A percentile compares a stretch with the other conserved stretches of the same genome.
Conservation (phyloP, 2,329 filamentous ascomycete genomes). For the Sporothrix curviconia region DNA sequence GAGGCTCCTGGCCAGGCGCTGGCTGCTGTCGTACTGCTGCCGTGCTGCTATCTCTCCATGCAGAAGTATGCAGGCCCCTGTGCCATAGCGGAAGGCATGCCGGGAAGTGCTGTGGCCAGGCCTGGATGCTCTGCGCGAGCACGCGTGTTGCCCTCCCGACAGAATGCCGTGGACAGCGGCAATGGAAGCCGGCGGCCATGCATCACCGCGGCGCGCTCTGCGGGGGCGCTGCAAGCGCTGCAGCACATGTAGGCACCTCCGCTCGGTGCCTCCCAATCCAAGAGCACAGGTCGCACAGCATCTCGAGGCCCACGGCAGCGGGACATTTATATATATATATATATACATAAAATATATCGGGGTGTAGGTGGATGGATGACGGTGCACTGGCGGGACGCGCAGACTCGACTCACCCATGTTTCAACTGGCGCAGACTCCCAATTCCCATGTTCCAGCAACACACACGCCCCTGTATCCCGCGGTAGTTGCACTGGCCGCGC, state of each 20-base stretch:
- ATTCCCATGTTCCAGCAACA: conserved; percentile 15
- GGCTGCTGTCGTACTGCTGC: background rate
- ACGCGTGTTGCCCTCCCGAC: background rate
- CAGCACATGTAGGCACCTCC: background rate
- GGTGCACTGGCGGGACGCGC: background rate
- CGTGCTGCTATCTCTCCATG: too few species aligned
- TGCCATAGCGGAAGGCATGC: conserved; percentile 9
- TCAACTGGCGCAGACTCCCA: conserved; percentile 12
- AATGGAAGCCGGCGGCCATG: background rate
- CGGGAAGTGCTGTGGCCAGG: too few species aligned
- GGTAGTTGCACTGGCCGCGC: background rate
- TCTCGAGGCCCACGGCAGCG: conserved; percentile 16
- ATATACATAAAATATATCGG: background rate
- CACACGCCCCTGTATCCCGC: conserved; percentile 1
- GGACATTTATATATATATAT: background rate
- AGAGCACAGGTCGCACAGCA: conserved; percentile 11
- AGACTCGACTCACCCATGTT: conserved; percentile 18
- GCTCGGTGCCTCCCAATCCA: background rate
- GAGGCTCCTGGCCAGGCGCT: background rate
- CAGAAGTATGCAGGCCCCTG: background rate
- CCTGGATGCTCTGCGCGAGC: background rate
- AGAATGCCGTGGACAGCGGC: background rate
- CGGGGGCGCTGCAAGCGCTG: too few species aligned
- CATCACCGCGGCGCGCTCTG: background rate
- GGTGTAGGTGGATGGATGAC: background rate